A percentile compares a stretch with the other conserved stretches of the same genome.
Conservation (phyloP, 805 yeast genomes). For the Hagleromyces aurorensis region DNA sequence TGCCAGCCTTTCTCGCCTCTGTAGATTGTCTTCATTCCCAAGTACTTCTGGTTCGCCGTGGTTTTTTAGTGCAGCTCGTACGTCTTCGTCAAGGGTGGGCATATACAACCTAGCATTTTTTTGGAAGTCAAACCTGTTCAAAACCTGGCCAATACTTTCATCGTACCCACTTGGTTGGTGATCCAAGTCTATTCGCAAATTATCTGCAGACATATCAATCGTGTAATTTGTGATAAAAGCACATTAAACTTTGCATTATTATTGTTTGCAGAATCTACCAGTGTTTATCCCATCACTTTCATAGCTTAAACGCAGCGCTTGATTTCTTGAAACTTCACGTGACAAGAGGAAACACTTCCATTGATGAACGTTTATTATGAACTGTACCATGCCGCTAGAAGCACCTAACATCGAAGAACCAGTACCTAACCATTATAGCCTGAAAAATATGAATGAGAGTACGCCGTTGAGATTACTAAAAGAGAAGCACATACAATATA, state of each 20-base stretch:
- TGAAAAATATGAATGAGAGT: too few species aligned
- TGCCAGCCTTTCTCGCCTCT: conserved; percentile 53
- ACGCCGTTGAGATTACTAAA: conserved; percentile 12
- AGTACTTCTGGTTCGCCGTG: conserved; percentile 50
- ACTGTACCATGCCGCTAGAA: too few species aligned
- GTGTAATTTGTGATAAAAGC: too few species aligned
- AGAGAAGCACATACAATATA: conserved; percentile 53
- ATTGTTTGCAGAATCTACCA: too few species aligned
- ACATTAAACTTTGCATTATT: too few species aligned
- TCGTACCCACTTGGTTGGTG: conserved; percentile 16
- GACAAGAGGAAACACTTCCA: conserved; percentile 1
- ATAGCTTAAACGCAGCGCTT: too few species aligned
- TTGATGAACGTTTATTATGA: too few species aligned
- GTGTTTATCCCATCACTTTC: too few species aligned
- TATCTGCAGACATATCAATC: conserved; percentile 13
- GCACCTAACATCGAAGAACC: too few species aligned
- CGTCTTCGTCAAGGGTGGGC: conserved; percentile 64
- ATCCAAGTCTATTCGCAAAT: conserved; percentile 20
- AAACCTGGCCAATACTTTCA: conserved; percentile 22
- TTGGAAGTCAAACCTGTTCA: conserved; percentile 24
- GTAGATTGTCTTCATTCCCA: conserved; percentile 53
- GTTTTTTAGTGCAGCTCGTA: conserved; percentile 39
- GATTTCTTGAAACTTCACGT: too few species aligned
- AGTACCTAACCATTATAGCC: too few species aligned
- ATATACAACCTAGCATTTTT: conserved; percentile 21